Base-by-base conservation (phyloP, 371 early-diverging fungal species). In the Batkoa obscura region DNA sequence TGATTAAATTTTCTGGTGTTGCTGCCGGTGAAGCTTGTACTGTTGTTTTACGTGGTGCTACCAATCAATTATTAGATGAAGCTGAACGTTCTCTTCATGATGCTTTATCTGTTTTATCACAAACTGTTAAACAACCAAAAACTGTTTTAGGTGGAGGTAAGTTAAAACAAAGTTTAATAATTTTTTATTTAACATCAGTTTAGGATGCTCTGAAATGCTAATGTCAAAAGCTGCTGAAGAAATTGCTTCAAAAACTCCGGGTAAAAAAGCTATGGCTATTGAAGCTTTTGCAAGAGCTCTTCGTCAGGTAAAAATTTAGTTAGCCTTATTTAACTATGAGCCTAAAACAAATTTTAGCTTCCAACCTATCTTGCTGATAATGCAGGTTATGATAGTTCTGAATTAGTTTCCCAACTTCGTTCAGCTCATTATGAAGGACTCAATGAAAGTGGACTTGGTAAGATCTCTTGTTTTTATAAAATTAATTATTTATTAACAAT, bases 11-110 rank as follows among this genome's bases (percentile, higher is more conserved):
- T 75, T 83, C 88, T 46, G 99, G 99, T 34, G 89, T 90, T 23
- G 86, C 87, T 50, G 90, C 90, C 55, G 93, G 92, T 62, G 91
- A 90, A 66, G 99, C 99, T 30, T 96, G 97, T 74, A 98, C 99
- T 3, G 77, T 99, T 62, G 95, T 99, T 1, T 73, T 99, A 35
- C 90, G 94, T 64, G 99, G 99, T 65, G 92, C 97, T 15, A 94
- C 98, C 6, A 76, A 83, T 58, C 98, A 99, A 67, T 72, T 99
- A 50, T 78, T 98, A 36, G 99, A 99, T 73, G 99, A 99, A 73
- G 97, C 98, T 39, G 99, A 99, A 75, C 84, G 99, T 58, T 91
- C 94, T 15, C 77, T 99, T 50, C 98, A 99, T 66, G 99, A 99
- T 66, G 99, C 99, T 33, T 81, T 99, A 50, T 90, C 92, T 67